Evolutionary conservation across 2,329 filamentous ascomycete species (phyloP).

Genomic region (Neocucurbitaria cava): DNA sequence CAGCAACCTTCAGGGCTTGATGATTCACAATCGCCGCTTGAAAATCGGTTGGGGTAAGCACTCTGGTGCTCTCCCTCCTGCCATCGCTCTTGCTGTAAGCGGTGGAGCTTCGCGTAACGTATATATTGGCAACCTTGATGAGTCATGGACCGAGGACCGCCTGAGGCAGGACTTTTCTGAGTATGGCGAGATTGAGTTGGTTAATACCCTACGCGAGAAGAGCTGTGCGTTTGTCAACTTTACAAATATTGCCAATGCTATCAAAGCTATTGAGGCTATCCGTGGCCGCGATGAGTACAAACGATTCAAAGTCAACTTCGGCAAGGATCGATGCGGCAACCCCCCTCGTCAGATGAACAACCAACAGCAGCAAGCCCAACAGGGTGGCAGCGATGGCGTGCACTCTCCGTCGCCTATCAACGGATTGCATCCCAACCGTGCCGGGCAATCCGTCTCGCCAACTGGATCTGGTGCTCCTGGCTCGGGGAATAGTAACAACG

Average conservation of each 20-base stretch:
- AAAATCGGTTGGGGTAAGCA: conserved; percentile 99
- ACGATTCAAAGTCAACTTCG: conserved; percentile 99
- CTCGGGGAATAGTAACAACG: conserved; percentile 61
- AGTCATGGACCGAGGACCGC: conserved; percentile 96
- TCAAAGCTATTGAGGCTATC: conserved; percentile 98
- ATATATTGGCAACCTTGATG: conserved; percentile 96
- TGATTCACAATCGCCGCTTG: conserved; percentile 97
- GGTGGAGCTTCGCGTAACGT: conserved; percentile 98
- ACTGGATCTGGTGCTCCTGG: conserved; percentile 65
- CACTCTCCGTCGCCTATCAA: conserved; percentile 65
- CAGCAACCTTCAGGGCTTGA: conserved; percentile 95
- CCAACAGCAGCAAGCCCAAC: conserved; percentile 66
- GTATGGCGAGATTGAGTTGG: conserved; percentile 96
- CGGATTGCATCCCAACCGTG: conserved; percentile 62
- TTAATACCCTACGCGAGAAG: conserved; percentile 97
- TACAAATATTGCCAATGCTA: conserved; percentile 99
- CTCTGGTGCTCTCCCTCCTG: conserved; percentile 92
- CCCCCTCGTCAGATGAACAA: conserved; percentile 83
- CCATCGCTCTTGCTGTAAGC: conserved; percentile 93
- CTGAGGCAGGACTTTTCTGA: conserved; percentile 96
- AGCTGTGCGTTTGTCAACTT: conserved; percentile 99
- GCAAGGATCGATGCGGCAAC: conserved; percentile 97
- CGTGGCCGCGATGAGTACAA: conserved; percentile 95
- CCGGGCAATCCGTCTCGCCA: conserved; percentile 66
- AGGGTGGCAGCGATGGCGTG: conserved; percentile 67